Conservation (phyloP, 352 stramenopile genomes). For the Phytophthora nicotianae region DNA sequence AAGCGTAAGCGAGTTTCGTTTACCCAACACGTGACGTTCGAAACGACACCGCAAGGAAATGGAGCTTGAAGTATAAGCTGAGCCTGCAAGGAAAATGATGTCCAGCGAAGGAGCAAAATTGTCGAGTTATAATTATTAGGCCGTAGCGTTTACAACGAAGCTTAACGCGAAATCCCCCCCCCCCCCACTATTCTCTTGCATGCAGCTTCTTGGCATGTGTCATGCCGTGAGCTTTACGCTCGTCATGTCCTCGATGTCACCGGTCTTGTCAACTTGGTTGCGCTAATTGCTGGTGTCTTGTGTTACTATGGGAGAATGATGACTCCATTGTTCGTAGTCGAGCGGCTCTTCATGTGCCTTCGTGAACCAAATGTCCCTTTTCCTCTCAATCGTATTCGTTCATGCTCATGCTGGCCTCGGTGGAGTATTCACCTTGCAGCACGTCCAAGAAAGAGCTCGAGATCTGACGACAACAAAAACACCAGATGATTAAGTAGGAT, state of each 20-base stretch:
- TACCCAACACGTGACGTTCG: slow-evolving; percentile 88
- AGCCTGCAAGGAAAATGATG: slow-evolving; percentile 6
- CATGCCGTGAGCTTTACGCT: too few species aligned
- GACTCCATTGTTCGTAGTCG: slow-evolving; percentile 1
- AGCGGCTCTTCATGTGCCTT: background rate
- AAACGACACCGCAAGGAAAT: slow-evolving; percentile 37
- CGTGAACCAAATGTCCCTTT: slow-evolving; percentile 1
- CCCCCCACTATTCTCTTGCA: background rate
- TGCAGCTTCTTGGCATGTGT: background rate
- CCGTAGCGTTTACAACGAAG: slow-evolving; percentile 18
- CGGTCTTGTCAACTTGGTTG: too few species aligned
- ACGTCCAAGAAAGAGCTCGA: slow-evolving; percentile 47
- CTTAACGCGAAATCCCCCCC: slow-evolving; percentile 16
- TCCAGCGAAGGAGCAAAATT: slow-evolving; percentile 20
- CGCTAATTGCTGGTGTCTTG: background rate
- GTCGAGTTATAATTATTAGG: slow-evolving; percentile 31
- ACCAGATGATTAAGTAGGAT: slow-evolving; percentile 1
- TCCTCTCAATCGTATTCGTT: slow-evolving; percentile 39
- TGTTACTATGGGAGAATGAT: slow-evolving; percentile 5
- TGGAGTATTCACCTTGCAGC: slow-evolving; percentile 50
- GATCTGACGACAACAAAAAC: slow-evolving; percentile 25
- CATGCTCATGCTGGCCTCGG: slow-evolving; percentile 52
- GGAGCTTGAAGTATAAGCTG: slow-evolving; percentile 11
- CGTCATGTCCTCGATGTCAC: too few species aligned
- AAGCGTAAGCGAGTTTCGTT: slow-evolving; percentile 91